A percentile compares a stretch with the other conserved stretches of the same genome.
Evolutionary conservation across 2,329 filamentous ascomycete genomes (phyloP).

Genomic region (Grosmannia serpens): DNA sequence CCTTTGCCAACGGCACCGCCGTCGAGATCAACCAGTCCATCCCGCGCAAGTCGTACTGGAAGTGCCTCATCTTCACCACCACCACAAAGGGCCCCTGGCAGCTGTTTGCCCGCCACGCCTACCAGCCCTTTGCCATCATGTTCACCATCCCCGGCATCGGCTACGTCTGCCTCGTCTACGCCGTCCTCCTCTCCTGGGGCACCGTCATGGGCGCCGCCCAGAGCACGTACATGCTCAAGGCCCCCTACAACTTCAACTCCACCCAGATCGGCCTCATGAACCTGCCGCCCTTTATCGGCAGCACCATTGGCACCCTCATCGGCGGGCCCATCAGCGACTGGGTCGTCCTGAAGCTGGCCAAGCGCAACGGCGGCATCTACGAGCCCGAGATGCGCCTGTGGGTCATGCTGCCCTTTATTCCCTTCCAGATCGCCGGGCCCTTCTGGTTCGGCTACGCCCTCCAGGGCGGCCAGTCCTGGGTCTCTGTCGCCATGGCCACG

Average conservation of each 20-base stretch:
- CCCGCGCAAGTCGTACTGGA: constrained; percentile 4
- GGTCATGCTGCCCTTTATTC: constrained; percentile 4
- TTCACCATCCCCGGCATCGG: constrained; percentile 6
- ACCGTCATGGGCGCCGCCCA: constrained; percentile 5
- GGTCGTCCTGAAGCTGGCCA: constrained; percentile 2
- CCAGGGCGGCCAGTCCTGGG: constrained; percentile 1
- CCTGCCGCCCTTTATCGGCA: constrained; percentile 5
- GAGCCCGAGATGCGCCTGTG: constrained; percentile 7
- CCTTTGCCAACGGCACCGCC: not conserved
- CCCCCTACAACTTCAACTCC: constrained; percentile 5
- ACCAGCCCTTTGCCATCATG: constrained; percentile 9
- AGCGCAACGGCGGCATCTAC: constrained; percentile 3
- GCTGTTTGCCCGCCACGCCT: constrained; percentile 8
- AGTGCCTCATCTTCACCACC: not conserved
- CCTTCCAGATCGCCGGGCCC: constrained; percentile 3
- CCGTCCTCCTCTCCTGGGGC: constrained; percentile 2
- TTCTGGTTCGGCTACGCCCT: constrained; percentile 6
- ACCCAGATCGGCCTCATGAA: constrained; percentile 7
- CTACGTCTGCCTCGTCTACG: constrained; percentile 8
- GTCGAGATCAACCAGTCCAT: not conserved
- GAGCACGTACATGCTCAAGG: constrained; percentile 2
- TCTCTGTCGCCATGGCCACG: constrained; percentile 2
- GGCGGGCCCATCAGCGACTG: constrained; percentile 5
- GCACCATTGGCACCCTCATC: constrained; percentile 1
- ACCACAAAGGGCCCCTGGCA: constrained; percentile 3